Base-by-base conservation (phyloP, 2,329 filamentous ascomycete genomes). In the Torrubiella hemipterigena region DNA sequence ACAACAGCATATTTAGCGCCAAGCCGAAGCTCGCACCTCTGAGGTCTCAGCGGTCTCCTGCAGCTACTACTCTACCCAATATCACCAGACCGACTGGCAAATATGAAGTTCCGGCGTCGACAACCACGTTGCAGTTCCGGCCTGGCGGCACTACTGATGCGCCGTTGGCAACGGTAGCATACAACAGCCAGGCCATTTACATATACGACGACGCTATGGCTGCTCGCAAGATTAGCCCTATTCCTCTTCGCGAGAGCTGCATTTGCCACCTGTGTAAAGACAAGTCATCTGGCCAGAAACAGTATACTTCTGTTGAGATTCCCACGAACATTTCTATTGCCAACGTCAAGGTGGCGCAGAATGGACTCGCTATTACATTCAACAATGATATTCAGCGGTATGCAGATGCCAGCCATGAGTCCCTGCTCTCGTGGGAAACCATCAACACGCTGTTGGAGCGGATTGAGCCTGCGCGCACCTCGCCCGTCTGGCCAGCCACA, bases 311-410 rank as follows among this genome's bases (percentile, higher is more conserved):
- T 4, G 50, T 52, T 17, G 55, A 63, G 19, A 51, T 69, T 5
- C 52, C 55, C 6, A 16, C 39, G 2, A 29, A 44, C 9, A 54
- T 63, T 17, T 30, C 38, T 10, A 47, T 64, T 14, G 36, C 42
- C 4, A 18, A 38, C 3, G 54, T 58, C 18, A 38, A 43, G 3
- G 31, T 51, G 2, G 41, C 42, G 12, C 42, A 55, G 0, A 54
- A 63, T 13, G 54, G 56, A 2, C 52, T 84, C 10, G 55, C 63
- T 14, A 53, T 89, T 7, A 48, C 56, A n/a, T 91, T 83, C 75
- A 45, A 52, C 6, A 46, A 56, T 30, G 66, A 71, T 35, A 56
- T 63, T 31, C 40, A 51, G 5, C 48, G 47, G 12, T 47, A 49
- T 15, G 38, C 37, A 4, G 36, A 38, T 11, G 47, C 46, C 17